These are phyloP conservation scores for Adansonia gregorii DNA, from an alignment of 441 rosid species.

Conservation along the genomic window DNA sequence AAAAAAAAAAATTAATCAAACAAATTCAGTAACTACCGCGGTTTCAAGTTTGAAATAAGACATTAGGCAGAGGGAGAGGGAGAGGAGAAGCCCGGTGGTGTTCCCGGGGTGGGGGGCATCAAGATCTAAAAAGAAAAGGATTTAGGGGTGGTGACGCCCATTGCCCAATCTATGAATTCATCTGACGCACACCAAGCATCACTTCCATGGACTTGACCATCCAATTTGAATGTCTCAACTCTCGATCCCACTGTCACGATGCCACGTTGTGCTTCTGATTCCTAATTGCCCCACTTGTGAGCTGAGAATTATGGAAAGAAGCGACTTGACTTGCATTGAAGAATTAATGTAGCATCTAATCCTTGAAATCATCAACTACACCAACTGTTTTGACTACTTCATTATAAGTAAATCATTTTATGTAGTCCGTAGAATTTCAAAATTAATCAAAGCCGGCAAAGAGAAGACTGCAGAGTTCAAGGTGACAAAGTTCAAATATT, in stretches of 20 bases:
- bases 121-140: not conserved
- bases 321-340: too few species aligned
- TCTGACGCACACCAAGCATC: conserved; percentile 1
- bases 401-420: not conserved
- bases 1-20: not conserved
- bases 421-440: not conserved
- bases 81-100: not conserved
- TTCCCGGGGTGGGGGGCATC: too few species aligned
- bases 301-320: too few species aligned
- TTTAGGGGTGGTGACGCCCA: conserved; percentile 1
- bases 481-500: not conserved
- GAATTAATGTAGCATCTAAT: too few species aligned
- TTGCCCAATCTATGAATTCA: not conserved
- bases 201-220: not conserved
- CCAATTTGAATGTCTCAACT: not conserved
- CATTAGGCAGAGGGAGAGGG: not conserved
- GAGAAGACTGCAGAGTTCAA: not conserved
- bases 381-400: not conserved
- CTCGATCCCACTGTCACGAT: not conserved
- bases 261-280: not conserved
- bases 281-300: too few species aligned
- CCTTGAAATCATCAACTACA: too few species aligned
- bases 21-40: not conserved
- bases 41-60: not conserved
- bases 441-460: too few species aligned